Evolutionary conservation across 805 yeast genomes (phyloP).

Genomic region (Schwanniomyces pseudopolymorphus): DNA sequence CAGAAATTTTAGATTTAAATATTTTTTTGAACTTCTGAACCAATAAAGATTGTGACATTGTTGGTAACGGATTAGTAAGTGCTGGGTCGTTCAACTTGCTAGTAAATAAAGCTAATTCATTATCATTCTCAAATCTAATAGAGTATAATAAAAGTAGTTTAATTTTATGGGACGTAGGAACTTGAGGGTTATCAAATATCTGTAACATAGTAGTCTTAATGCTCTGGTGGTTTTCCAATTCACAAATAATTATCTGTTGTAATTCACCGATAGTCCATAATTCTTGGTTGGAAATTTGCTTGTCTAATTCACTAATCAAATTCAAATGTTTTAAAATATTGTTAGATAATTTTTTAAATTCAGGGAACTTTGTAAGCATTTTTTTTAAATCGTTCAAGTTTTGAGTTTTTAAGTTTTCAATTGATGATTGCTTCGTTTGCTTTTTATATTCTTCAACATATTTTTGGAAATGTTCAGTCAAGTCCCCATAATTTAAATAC

Average conservation of each 20-base stretch:
- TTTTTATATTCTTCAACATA: slow-evolving; percentile 80
- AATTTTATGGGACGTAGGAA: slow-evolving; percentile 59
- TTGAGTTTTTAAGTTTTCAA: slow-evolving; percentile 56
- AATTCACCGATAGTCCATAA: slow-evolving; percentile 87
- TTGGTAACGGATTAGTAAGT: slow-evolving; percentile 30
- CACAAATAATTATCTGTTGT: slow-evolving; percentile 80
- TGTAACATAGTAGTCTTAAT: slow-evolving; percentile 55
- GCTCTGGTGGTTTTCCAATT: slow-evolving; percentile 31
- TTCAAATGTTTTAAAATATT: slow-evolving; percentile 93
- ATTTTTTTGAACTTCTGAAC: slow-evolving; percentile 27
- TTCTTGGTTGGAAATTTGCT: slow-evolving; percentile 59
- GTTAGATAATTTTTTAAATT: slow-evolving; percentile 81
- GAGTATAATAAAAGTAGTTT: slow-evolving; percentile 74
- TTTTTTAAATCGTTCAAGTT: slow-evolving; percentile 87
- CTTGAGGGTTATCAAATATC: slow-evolving; percentile 43
- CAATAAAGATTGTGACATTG: slow-evolving; percentile 30
- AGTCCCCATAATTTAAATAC: slow-evolving; percentile 91
- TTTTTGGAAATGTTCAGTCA: slow-evolving; percentile 82
- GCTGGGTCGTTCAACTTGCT: slow-evolving; percentile 28
- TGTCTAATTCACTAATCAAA: slow-evolving; percentile 81
- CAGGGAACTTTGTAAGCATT: slow-evolving; percentile 91
- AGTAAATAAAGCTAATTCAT: slow-evolving; percentile 23
- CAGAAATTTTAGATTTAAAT: slow-evolving; percentile 15
- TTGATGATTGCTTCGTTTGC: slow-evolving; percentile 66
- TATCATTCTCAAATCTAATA: slow-evolving; percentile 45